Base-by-base conservation (phyloP, 148 eudicot species). In the Fagopyrum homotropicum region DNA sequence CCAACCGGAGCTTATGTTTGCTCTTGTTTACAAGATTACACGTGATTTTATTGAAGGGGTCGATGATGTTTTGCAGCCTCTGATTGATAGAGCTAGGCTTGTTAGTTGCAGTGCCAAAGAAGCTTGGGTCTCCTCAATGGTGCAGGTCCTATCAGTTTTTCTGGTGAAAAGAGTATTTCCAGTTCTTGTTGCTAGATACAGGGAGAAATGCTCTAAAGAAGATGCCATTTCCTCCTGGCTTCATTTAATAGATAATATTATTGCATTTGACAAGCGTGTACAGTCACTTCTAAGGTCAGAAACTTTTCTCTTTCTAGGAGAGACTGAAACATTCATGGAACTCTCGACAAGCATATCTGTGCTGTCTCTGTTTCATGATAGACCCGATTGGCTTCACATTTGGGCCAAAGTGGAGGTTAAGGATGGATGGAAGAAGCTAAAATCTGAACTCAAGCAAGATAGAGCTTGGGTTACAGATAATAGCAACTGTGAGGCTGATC, bases 31-130 rank as follows among this genome's bases (percentile, higher is more conserved):
- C 73, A 86, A 86, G 69, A 78, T 86, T 26, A 83, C 81, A 1
- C 83, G 73, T 79, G 89, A 86, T 83, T 86, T 86, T 73, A 80
- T 80, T 30, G 69, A 69, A 70, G 89, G 85, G 46, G 81, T 83
- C 50, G 89, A 86, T 69, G 86, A 82, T 81, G 85, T 86, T 75
- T 77, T 86, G 75, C 89, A 86, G 80, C 89, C 89, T 74, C 79
- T 87, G 15, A 85, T 87, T 76, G 90, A 85, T 80, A 80, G 52
- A 79, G 88, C 86, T n/a, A 81, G 81, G 61, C 74, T 87, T 66
- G 78, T 77, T 8, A 83, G 85, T 49, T 85, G 77, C 75, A 84
- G 90, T 81, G 90, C 90, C 45, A 85, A 83, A 77, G 90, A 87
- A 84, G 79, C 88, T 52, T 87, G 88, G 90, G 81, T 84, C 44